Evolutionary conservation across 768 basidiomycete species (phyloP), one percentile per base, ranked within the genome.

Genomic region (Phylloporus sp.): DNA sequence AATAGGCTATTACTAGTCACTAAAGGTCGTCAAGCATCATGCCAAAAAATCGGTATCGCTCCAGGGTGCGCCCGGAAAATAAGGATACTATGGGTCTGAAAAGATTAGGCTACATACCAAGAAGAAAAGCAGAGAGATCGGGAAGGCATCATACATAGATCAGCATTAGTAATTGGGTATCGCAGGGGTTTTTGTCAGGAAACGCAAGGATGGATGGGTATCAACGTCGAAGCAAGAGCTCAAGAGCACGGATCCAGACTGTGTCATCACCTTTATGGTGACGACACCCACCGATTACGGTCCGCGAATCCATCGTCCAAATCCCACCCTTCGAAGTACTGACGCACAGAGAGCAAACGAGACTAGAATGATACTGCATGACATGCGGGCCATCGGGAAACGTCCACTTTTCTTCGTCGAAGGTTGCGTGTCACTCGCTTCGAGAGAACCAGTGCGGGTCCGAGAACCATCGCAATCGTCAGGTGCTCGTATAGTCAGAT

Each of bases 331-430:
- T 26, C 65, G 58, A 33, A 65, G 46, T 26, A 67, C 38, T 26
- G 52, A 53, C 21, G 54, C 54, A 39, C 64, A 65, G 17, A 65
- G 32, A 18, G 59, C 55, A 22, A 65, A 59, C 18, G 64, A 67
- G 35, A 67, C 38, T 28, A 59, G 13, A 20, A 65, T 31, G 17
- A 67, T 34, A 11, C 17, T 46, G 42, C 55, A 65, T 6, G 64
- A 57, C 38, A 57, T 27, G 23, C 49, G 61, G 17, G 34, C 42
- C 11, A 53, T 15, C 4, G 38, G 34, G 13, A 53, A 40, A 15
- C 29, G 24, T 17, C 33, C 40, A 26, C 18, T 26, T 38, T 26
- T 39, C 44, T 45, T 62, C 9, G 10, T 41, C 1, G 47, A 45
- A 28, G 54, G 26, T 26, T 32, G 41, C 7, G 20, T 36, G 22